Conservation (phyloP, 202 grass and related monocot species). For the Schoenoplectus tabernaemontani region DNA sequence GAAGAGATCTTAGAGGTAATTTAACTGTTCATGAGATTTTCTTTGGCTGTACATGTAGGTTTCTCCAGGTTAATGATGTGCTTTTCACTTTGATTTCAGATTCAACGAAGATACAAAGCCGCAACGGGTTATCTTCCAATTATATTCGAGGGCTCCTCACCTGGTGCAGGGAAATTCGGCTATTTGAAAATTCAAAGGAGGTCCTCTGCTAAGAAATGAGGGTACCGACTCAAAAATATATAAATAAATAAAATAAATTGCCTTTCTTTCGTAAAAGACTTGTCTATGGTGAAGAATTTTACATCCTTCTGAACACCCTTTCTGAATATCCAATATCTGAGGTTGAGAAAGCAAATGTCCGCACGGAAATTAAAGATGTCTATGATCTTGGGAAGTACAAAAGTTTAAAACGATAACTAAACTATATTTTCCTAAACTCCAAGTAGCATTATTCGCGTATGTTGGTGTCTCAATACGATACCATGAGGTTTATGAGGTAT, state of each 20-base stretch:
- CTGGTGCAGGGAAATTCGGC: slow-evolving; percentile 71
- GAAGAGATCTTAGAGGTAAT: slow-evolving; percentile 73
- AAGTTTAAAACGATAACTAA: too few species aligned
- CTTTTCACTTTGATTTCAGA: slow-evolving; percentile 38
- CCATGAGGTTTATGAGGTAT: too few species aligned
- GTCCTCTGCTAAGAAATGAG: neutral
- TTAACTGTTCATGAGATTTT: neutral
- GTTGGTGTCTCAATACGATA: too few species aligned
- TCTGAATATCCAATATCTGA: too few species aligned
- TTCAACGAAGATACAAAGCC: slow-evolving; percentile 75
- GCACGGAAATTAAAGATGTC: too few species aligned
- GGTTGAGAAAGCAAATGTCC: too few species aligned
- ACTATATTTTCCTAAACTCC: too few species aligned
- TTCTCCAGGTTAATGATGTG: neutral
- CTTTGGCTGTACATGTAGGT: neutral
- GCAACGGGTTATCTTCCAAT: slow-evolving; percentile 66
- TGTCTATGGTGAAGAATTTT: too few species aligned
- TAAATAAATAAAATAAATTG: slow-evolving; percentile 13
- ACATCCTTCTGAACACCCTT: too few species aligned
- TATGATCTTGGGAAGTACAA: too few species aligned
- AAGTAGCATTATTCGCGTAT: too few species aligned
- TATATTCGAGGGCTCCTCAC: slow-evolving; percentile 84
- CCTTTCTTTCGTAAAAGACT: neutral
- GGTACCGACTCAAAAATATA: neutral
- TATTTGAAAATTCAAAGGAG: slow-evolving; percentile 66